phyloP scores from a whole-genome alignment of 805 yeast genomes.

The Yarrowia deformans region DNA sequence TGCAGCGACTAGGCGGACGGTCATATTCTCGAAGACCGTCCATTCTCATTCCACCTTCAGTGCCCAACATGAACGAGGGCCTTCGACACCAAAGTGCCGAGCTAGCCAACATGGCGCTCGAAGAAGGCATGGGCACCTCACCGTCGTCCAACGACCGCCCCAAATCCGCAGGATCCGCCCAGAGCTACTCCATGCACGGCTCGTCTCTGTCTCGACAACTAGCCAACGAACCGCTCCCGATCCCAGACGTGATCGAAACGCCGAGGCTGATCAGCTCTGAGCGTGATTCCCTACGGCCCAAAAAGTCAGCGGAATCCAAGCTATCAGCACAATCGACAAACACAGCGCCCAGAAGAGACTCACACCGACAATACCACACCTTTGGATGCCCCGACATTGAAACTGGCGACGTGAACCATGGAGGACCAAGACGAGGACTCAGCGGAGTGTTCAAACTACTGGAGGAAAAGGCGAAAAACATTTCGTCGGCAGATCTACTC shows the following conservation, averaged over 20 bases:
- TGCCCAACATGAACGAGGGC: conserved; percentile 27
- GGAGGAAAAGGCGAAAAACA: conserved; percentile 1
- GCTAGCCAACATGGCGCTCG: conserved; percentile 31
- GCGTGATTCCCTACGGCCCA: conserved; percentile 12
- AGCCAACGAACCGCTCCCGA: conserved; percentile 26
- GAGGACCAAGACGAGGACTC: conserved; percentile 25
- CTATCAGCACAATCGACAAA: background rate
- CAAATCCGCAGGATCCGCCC: conserved; percentile 14
- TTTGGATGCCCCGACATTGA: conserved; percentile 32
- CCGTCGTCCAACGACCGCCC: conserved; percentile 1
- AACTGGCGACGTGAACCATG: conserved; percentile 27
- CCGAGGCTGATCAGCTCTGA: conserved; percentile 1
- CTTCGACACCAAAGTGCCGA: conserved; percentile 38
- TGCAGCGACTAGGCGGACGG: conserved; percentile 35
- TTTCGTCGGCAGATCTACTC: conserved; percentile 5
- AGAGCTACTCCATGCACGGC: conserved; percentile 11
- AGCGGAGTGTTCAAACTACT: conserved; percentile 12
- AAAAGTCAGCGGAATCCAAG: background rate
- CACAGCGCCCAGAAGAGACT: conserved; percentile 1
- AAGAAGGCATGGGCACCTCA: conserved; percentile 23
- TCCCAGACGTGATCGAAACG: conserved; percentile 16
- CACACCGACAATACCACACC: conserved; percentile 30
- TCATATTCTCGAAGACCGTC: conserved; percentile 35
- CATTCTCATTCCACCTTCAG: conserved; percentile 17
- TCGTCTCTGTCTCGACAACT: conserved; percentile 27